Conservation (phyloP, 179 eudicot species). For the Silene noctiflora region DNA sequence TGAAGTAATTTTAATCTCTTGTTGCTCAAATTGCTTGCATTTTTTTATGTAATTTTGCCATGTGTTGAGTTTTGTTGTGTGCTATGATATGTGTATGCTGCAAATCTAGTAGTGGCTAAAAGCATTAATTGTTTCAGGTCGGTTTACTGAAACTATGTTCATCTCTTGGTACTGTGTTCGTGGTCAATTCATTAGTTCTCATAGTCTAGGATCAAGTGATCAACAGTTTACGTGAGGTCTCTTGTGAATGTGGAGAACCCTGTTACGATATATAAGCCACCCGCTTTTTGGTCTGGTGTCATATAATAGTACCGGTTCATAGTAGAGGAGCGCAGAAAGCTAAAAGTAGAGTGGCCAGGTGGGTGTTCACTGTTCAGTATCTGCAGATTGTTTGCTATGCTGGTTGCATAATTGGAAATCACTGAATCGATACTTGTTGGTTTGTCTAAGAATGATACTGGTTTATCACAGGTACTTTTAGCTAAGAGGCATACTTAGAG, state of each 20-base stretch:
- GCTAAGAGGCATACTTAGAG: background rate
- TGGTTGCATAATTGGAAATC: background rate
- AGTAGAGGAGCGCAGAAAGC: background rate
- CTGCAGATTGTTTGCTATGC: background rate
- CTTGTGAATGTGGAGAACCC: background rate
- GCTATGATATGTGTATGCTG: conserved; percentile 1
- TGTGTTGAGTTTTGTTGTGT: background rate
- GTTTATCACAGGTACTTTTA: background rate
- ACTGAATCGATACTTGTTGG: background rate
- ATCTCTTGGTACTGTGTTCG: background rate
- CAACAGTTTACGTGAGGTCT: background rate
- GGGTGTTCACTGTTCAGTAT: background rate
- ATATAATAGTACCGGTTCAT: background rate
- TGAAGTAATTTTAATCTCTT: conserved; percentile 15
- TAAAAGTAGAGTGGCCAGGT: background rate
- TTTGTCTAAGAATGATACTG: background rate
- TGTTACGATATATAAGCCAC: background rate
- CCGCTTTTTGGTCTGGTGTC: background rate
- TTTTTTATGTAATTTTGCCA: background rate
- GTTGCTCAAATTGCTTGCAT: conserved; percentile 2
- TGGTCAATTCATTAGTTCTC: background rate
- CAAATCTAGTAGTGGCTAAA: no score
- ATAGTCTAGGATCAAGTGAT: background rate
- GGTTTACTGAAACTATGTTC: background rate
- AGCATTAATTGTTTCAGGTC: background rate